Evolutionary conservation across 2,329 filamentous ascomycete genomes (phyloP), one percentile per base, ranked within the genome.

Genomic region (Monilinia aucupariae): DNA sequence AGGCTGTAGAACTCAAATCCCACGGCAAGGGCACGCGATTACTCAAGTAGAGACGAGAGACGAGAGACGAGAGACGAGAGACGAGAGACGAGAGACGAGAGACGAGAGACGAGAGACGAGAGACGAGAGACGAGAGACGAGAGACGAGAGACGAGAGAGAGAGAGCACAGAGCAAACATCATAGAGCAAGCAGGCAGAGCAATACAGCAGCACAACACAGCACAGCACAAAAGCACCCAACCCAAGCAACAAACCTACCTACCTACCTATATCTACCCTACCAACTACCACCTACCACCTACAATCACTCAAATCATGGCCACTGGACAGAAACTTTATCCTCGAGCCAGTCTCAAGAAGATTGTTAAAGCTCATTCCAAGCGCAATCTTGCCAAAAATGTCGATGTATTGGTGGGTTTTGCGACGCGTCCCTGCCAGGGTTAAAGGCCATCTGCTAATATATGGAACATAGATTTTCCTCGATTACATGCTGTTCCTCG

Each of bases 331-430:
- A 93, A 91, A 70, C 80, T 90, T 17, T 96, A 96, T 72, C 92
- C 92, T 13, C 87, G 92, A 66, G 86, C 85, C 22, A 94, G 90
- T 0, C 81, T 96, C 70, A 94, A 92, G 76, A 92, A 92, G 76
- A 93, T 96, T 65, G 82, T 96, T 71, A 96, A 96, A 77, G 91
- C 91, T 22, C 91, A 96, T 75, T 89, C 91, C 10, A 88, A 90
- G 67, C 86, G 87, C 73, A 88, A 83, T 67, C 76, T 96, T 67
- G 91, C 87, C 79, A 94, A 91, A 76, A 92, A 94, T 75, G 89
- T 87, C 37, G 92, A 96, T 76, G 86, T 96, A 64, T 80, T 93
- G 77, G 91, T 96, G 77, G 65, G 83, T 70, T 52, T 58, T 54
- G 50, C 61, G 64, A 69, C 67, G 63, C 68, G 63, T 68, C 65